Evolutionary conservation across 2,329 filamentous ascomycete genomes (phyloP), one percentile per base, ranked within the genome.

Genomic region (Xylariales sp.): DNA sequence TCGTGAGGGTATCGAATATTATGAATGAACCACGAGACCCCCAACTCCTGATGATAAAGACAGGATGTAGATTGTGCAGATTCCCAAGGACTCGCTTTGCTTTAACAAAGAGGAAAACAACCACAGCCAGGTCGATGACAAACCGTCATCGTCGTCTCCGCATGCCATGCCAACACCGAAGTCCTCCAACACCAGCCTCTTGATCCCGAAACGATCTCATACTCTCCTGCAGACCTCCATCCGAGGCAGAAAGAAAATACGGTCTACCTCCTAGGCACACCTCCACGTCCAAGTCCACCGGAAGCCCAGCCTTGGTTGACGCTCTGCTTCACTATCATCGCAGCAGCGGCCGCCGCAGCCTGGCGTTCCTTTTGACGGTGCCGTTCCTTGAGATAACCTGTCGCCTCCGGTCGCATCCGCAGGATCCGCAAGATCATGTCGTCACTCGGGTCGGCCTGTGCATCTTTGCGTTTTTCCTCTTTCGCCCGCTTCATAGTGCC

Each of bases 391-490:
- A 98, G 73, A 64, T 98, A 98, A 24, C 78, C 70, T 36, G 82
- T 77, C 3, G 93, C 93, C 66, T 97, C 93, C 3, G 89, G 88
- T 40, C 93, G 75, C 93, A 98, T 98, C 38, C 93, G 78, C 51
- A 98, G 65, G 50, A 98, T 98, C 15, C 93, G 78, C 54, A 98
- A 65, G 51, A 98, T 97, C 86, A 97, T 97, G 60, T 98, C 93
- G 62, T 98, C 93, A 60, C 85, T 95, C 2, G 93, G 91, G 60
- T 97, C 93, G 1, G 93, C 91, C 60, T 98, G 93, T 2, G 89
- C 88, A 61, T 97, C 91, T 54, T 90, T 89, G 49, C 93, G 77
- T 69, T 95, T 96, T 65, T 95, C 91, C 61, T 95, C 89, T 65
- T 97, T 97, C 29, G 87, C 89, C 59, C 91, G 88, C 53, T 82